Evolutionary conservation across 2,329 filamentous ascomycete species (phyloP).

Genomic region (Sporothrix luriei): DNA sequence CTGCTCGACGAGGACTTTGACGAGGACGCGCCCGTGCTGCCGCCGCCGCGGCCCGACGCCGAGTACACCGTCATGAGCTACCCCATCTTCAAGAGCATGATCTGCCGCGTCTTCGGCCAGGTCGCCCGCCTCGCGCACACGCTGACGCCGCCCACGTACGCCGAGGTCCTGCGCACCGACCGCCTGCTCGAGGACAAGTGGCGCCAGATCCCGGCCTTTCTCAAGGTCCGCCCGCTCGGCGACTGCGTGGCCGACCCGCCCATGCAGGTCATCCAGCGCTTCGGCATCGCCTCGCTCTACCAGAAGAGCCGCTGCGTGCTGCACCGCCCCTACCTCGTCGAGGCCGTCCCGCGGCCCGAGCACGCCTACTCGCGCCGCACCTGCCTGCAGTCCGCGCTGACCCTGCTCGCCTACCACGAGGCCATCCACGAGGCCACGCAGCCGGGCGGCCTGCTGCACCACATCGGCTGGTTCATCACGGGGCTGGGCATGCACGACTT

Average conservation of each 20-base stretch:
- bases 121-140: conserved; percentile 56
- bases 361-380: conserved; percentile 57
- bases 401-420: conserved; percentile 53
- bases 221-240: conserved; percentile 53
- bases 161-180: conserved; percentile 55
- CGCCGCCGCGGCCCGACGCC: conserved; percentile 57
- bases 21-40: conserved; percentile 57
- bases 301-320: conserved; percentile 60
- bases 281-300: conserved; percentile 55
- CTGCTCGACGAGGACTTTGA: conserved; percentile 67
- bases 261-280: conserved; percentile 54
- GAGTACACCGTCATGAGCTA: conserved; percentile 64
- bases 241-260: conserved; percentile 55
- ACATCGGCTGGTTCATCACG: conserved; percentile 60
- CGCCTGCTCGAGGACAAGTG: conserved; percentile 50
- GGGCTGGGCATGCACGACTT: conserved; percentile 63
- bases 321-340: conserved; percentile 57
- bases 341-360: conserved; percentile 47
- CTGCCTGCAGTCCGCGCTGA: conserved; percentile 54
- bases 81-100: conserved; percentile 53
- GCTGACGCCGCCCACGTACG: conserved; percentile 52
- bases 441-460: conserved; percentile 57
- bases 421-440: conserved; percentile 53
- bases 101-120: conserved; percentile 54
- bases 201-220: conserved; percentile 51